These are phyloP conservation scores for Sideroxylon spinosum DNA, from an alignment of 179 eudicot genomes.

Conservation along the genomic window DNA sequence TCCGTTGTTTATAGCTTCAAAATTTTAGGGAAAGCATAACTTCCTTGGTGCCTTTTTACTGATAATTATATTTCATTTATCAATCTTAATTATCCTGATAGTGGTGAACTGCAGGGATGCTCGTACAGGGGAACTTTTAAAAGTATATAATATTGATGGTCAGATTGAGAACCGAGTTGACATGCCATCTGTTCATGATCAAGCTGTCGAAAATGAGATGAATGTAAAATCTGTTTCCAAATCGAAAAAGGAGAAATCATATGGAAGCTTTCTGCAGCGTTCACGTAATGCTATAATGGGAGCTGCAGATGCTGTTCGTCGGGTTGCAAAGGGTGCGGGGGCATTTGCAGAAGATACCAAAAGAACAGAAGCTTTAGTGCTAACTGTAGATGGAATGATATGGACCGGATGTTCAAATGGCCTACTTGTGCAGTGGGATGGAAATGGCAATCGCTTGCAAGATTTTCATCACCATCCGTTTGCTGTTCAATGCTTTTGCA, in stretches of 20 bases:
- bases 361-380: conserved; percentile 79
- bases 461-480: conserved; percentile 66
- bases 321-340: conserved; percentile 87
- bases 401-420: conserved; percentile 95
- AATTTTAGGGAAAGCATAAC: background rate
- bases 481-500: conserved; percentile 78
- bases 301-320: conserved; percentile 97
- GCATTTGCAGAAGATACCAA: conserved; percentile 74
- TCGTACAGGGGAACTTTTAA: conserved; percentile 83
- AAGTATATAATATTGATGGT: conserved; percentile 81
- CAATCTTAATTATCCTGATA: conserved; percentile 13
- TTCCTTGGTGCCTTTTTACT: conserved; percentile 1
- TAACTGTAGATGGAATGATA: conserved; percentile 73
- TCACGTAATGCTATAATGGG: conserved; percentile 98
- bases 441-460: conserved; percentile 73
- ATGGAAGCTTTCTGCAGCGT: conserved; percentile 70
- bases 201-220: conserved; percentile 62
- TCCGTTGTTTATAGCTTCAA: background rate
- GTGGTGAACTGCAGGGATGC: conserved; percentile 71
- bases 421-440: conserved; percentile 81
- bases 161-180: conserved; percentile 84
- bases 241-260: conserved; percentile 87
- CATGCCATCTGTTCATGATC: conserved; percentile 68
- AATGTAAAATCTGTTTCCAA: conserved; percentile 67
- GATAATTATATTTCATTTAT: background rate